Evolutionary conservation across 2,329 filamentous ascomycete species (phyloP), one percentile per base, ranked within the genome.

Genomic region (Fusarium protoensiforme): DNA sequence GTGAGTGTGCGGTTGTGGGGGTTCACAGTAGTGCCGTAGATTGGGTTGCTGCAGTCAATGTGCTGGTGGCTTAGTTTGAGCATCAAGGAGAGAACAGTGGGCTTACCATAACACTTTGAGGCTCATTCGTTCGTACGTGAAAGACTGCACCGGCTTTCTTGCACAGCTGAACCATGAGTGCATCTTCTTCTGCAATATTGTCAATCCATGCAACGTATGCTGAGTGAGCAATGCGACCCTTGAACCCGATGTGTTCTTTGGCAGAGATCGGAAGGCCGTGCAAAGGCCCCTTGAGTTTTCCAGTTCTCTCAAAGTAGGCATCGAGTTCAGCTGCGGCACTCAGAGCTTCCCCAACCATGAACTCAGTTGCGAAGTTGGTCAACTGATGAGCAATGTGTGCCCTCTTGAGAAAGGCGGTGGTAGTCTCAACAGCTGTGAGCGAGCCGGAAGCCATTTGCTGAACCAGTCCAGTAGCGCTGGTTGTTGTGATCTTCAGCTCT

Each of bases 111-210:
- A 54, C 31, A 22, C 51, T 85, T 68, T 90, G 87, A 1, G 91
- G 90, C 9, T 92, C 85, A 65, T 92, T 93, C 0, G 92, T 93
- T 79, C 93, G 93, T 72, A 88, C 87, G 74, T 92, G 90, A n/a
- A 92, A 81, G 0, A 94, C 85, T 1, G 92, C 92, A 1, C 92
- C 92, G 0, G 90, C 84, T 20, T 85, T 84, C 29, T 88, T 81
- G 5, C 94, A 80, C 1, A 92, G 82, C 10, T 88, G 84, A 0
- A 92, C 88, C 0, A 87, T 85, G 0, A 71, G 61, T 1, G 74
- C 67, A 24, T 76, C 74, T n/a, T 51, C 38, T 7, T 61, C 39
- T 4, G 65, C 39, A 7, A 71, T 31, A 29, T 68, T 65, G 2
- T 75, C 70, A 11, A 68, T 59, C 29, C 54, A 66, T 9, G 64